Evolutionary conservation across 1,284 basidiomycete species (phyloP).

Genomic region (Apiotrichum mycotoxinovorans): DNA sequence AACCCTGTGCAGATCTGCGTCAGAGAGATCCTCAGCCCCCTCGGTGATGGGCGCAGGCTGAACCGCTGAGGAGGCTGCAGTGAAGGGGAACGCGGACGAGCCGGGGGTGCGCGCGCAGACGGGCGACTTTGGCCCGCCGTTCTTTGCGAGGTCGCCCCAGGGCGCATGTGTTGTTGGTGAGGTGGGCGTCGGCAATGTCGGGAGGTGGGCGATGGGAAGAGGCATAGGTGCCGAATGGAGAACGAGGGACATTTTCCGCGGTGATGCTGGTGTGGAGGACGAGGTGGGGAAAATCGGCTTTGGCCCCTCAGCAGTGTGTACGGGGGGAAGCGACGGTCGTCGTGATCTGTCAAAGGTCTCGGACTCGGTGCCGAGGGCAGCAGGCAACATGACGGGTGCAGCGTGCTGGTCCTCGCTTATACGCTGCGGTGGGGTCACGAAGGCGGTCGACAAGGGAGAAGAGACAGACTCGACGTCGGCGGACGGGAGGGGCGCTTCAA

Average conservation of each 20-base stretch:
- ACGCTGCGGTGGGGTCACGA: constrained; percentile 6
- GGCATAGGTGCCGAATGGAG: constrained; percentile 48
- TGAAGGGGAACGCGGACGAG: no score
- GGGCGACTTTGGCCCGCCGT: constrained; percentile 37
- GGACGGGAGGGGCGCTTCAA: not conserved
- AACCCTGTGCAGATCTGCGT: constrained; percentile 42
- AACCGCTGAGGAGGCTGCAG: no score
- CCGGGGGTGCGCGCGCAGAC: no score
- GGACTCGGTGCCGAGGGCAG: not conserved
- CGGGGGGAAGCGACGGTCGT: not conserved
- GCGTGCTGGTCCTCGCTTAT: not conserved
- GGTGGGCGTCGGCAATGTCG: constrained; percentile 23
- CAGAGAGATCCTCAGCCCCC: constrained; percentile 19
- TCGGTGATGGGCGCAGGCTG: not conserved
- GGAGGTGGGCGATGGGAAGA: constrained; percentile 47
- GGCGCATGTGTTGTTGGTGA: constrained; percentile 23
- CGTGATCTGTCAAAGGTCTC: not conserved
- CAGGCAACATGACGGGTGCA: not conserved
- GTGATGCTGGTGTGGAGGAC: constrained; percentile 1
- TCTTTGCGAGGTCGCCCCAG: constrained; percentile 36
- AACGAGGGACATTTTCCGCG: constrained; percentile 16
- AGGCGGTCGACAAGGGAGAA: not conserved
- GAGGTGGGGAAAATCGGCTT: not conserved
- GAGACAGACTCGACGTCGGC: not conserved
- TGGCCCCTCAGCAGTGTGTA: not conserved